Evolutionary conservation across 2,329 filamentous ascomycete species (phyloP), one percentile per base, ranked within the genome.

Genomic region (Alternaria panax): DNA sequence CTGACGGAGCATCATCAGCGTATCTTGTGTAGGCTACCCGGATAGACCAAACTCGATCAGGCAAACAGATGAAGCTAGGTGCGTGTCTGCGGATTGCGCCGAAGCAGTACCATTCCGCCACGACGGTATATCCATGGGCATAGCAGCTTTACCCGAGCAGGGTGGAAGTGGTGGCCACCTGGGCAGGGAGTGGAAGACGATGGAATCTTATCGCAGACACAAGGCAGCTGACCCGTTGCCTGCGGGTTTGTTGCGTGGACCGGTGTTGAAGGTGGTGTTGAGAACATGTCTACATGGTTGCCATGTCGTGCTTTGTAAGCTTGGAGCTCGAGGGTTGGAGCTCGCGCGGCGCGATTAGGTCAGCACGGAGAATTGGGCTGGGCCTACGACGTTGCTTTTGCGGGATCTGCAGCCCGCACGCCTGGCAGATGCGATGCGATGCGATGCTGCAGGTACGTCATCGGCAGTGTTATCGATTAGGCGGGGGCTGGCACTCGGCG

Each of bases 401-500:
- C 30, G 45, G 45, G 30, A 36, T 48, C 45, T 48, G 45, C 45
- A 48, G 24, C 28, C 45, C 8, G 22, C 28, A n/a, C 32, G n/a
- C 28, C 16, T 36, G 24, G 28, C 22, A 48, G n/a, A 34, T 47
- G 42, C 27, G 12, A 41, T 22, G 43, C 34, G n/a, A 34, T 47
- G 42, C 27, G 12, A 41, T 22, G 43, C 34, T 41, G 53, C 45
- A 42, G 53, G 53, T 56, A 56, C 45, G 45, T 36, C 45, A 48
- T 36, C 14, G 45, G 32, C 22, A 36, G 11, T 24, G 45, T 34
- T 36, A 48, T 48, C 30, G 28, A 48, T 48, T 48, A 36, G 22
- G 6, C 14, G 2, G 12, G 38, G 4, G 20, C 20, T 6, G 6
- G 11, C 24, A 24, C 20, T 12, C 24, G 7, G 11, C 38, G 12